These are phyloP conservation scores for Aspergillus sparsus DNA, from an alignment of 495 filamentous ascomycete genomes.

Conservation along the genomic window DNA sequence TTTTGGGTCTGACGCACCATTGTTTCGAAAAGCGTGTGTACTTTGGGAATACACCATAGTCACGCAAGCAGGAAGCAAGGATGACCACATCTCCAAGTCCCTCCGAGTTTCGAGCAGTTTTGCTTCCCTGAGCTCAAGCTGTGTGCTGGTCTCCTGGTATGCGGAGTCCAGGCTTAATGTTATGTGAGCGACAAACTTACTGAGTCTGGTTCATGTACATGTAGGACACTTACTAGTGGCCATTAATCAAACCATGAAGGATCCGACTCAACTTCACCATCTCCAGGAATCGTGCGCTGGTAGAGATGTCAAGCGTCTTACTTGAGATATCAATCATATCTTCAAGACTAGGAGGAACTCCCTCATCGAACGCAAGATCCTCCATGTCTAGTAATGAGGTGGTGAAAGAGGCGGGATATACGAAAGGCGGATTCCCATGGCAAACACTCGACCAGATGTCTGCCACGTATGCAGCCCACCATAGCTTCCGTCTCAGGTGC, in stretches of 20 bases:
- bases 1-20: no score
- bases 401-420: conserved; percentile 7
- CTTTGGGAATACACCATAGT: conserved; percentile 6
- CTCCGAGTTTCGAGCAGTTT: conserved; percentile 2
- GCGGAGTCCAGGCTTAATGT: conserved; percentile 10
- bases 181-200: not conserved
- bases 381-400: conserved; percentile 3
- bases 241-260: conserved; percentile 9
- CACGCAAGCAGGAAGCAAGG: conserved; percentile 11
- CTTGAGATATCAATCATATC: conserved; percentile 11
- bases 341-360: conserved; percentile 1
- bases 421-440: conserved; percentile 12
- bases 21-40: conserved; percentile 1
- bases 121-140: conserved; percentile 2
- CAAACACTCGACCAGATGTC: conserved; percentile 13
- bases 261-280: conserved; percentile 11
- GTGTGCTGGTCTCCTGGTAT: conserved; percentile 6
- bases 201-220: no score
- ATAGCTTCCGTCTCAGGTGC: conserved; percentile 10
- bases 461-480: conserved; percentile 11
- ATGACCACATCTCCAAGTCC: conserved; percentile 10
- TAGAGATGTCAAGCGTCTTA: conserved; percentile 2
- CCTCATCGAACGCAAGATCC: conserved; percentile 10
- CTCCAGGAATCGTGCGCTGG: conserved; percentile 14
- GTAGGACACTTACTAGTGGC: conserved; percentile 4